phyloP scores from a whole-genome alignment of 2,329 filamentous ascomycete genomes.

The Fusarium sulawesiense region DNA sequence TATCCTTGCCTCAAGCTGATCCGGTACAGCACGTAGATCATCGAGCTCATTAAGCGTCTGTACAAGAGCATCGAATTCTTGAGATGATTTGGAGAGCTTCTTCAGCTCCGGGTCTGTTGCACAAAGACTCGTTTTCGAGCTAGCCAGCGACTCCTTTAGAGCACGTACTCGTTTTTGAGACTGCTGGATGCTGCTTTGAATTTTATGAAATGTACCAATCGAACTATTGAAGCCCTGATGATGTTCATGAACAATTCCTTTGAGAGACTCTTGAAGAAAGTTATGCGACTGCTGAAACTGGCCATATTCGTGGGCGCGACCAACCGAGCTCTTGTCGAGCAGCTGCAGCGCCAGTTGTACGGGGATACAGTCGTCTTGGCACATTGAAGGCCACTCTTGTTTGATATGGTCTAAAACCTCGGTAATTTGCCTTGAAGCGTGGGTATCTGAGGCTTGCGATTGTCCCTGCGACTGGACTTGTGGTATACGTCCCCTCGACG shows the following conservation, averaged over 20 bases:
- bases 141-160: constrained; percentile 84
- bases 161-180: constrained; percentile 87
- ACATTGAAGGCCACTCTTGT: constrained; percentile 92
- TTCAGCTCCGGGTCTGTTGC: constrained; percentile 91
- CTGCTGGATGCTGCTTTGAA: constrained; percentile 89
- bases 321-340: constrained; percentile 92
- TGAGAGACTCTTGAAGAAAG: constrained; percentile 91
- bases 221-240: constrained; percentile 99
- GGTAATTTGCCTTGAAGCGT: constrained; percentile 66
- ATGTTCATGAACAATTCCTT: constrained; percentile 96
- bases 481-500: constrained; percentile 53
- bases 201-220: constrained; percentile 98
- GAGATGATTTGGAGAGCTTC: constrained; percentile 86
- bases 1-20: constrained; percentile 92
- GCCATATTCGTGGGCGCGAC: constrained; percentile 86
- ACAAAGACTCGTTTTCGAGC: constrained; percentile 83
- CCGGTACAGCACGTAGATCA: constrained; percentile 87
- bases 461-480: constrained; percentile 16
- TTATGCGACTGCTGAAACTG: constrained; percentile 86
- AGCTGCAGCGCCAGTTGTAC: constrained; percentile 95
- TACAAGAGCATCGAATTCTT: constrained; percentile 90
- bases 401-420: constrained; percentile 85
- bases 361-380: constrained; percentile 86
- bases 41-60: constrained; percentile 87
- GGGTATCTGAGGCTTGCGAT: constrained; percentile 50